Conservation (phyloP, 2,329 filamentous ascomycete genomes). For the Lachnellula cervina region DNA sequence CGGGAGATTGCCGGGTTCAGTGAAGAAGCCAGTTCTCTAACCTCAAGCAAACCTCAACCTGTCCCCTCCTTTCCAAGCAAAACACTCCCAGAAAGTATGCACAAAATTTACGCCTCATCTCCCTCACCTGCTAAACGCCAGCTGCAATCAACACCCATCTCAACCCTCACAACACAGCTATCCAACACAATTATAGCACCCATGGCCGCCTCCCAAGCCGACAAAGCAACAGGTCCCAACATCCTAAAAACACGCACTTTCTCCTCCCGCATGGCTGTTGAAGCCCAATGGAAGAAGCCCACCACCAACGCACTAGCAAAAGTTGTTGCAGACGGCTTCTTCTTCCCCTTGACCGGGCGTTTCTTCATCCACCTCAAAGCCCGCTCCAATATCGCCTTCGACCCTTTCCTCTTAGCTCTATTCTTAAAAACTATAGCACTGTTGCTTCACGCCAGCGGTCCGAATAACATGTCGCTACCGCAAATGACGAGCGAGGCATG, state of each 20-base stretch:
- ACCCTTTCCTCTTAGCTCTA: slow-evolving; percentile 69
- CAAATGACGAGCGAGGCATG: slow-evolving; percentile 82
- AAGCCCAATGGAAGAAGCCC: slow-evolving; percentile 50
- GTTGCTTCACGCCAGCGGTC: slow-evolving; percentile 76
- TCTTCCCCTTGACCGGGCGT: slow-evolving; percentile 77
- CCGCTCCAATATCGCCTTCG: slow-evolving; percentile 58
- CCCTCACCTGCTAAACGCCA: slow-evolving; percentile 23
- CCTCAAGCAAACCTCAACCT: slow-evolving; percentile 30
- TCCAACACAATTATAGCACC: slow-evolving; percentile 73
- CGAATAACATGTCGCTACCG: slow-evolving; percentile 68
- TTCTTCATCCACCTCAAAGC: slow-evolving; percentile 64
- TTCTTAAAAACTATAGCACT: slow-evolving; percentile 85
- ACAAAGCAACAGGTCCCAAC: slow-evolving; percentile 72
- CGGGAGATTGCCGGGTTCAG: slow-evolving; percentile 77
- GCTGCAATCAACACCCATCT: slow-evolving; percentile 41
- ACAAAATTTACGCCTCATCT: slow-evolving; percentile 58
- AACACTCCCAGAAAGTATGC: slow-evolving; percentile 66
- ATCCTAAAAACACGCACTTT: slow-evolving; percentile 87
- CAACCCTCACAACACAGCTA: slow-evolving; percentile 62
- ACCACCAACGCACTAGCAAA: slow-evolving; percentile 75
- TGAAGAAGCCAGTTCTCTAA: slow-evolving; percentile 35
- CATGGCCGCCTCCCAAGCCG: slow-evolving; percentile 74
- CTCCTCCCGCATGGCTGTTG: slow-evolving; percentile 67
- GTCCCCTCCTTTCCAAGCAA: slow-evolving; percentile 69
- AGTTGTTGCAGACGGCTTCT: slow-evolving; percentile 71